Evolutionary conservation across 257 asterid genomes (phyloP), one percentile per base, ranked within the genome.

Genomic region (Solanum etuberosum): DNA sequence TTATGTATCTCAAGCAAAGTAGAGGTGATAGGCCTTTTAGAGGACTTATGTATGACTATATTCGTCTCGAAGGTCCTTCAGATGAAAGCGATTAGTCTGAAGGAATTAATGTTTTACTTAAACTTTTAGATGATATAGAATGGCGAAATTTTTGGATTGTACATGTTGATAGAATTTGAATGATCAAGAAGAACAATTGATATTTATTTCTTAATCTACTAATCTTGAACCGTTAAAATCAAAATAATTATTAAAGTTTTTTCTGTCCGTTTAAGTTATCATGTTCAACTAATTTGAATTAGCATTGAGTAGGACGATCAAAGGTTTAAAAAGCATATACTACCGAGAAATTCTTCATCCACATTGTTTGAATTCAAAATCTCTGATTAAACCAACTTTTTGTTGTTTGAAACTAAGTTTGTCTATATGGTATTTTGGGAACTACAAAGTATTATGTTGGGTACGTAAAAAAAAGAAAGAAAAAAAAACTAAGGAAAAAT

Each of bases 1-100:
- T 87, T 13, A 89, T 95, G 29, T 93, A 88, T n/a, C 91, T 95
- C 80, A 93, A 87, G 42, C 98, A 94, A 68, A 54, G 94, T 2
- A 93, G 93, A 85, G 95, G 93, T 9, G 86, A 57, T 9, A 85
- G 82, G 51, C 91, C 93, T 38, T 96, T 93, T 93, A 92, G 13
- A 82, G 97, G 97, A 80, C 6, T 95, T 51, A 91, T 96, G 98
- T 96, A 96, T 57, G 99, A 96, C 87, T 96, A 94, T 76, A 90
- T 96, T 37, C 95, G 98, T 32, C 89, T 96, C 1, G 99, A 96
- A 92, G 96, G 92, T 18, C 94, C 98, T 37, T 86, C 90, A 1
- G 8, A 70, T 29, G 76, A 29, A 86, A 43, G 10, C 16, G 18
- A 73, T 74, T 72, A 7, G 14, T 73, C 6, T 2, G 29, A 29